These are phyloP conservation scores for Arthrobotrys sphaeroides DNA, from an alignment of 2,329 filamentous ascomycete species.

Conservation along the genomic window DNA sequence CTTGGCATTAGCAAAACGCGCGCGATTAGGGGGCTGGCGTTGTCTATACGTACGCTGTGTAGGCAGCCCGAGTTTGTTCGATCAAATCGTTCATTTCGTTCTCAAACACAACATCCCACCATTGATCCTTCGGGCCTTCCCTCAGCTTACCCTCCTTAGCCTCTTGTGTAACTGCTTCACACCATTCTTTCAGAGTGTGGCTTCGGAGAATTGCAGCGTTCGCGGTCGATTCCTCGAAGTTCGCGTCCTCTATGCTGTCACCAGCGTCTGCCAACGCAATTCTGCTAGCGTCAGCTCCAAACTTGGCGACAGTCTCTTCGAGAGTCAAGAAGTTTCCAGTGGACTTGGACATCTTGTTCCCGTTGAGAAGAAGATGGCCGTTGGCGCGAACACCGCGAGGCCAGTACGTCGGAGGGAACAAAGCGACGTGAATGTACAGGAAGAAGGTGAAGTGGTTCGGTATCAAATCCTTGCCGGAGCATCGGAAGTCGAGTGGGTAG, in stretches of 20 bases:
- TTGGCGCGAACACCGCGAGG: slow-evolving; percentile 86
- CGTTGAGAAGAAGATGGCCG: slow-evolving; percentile 92
- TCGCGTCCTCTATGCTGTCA: slow-evolving; percentile 92
- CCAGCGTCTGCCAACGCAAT: slow-evolving; percentile 94
- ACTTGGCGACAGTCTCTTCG: slow-evolving; percentile 85
- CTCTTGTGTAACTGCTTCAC: slow-evolving; percentile 81
- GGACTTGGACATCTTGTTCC: slow-evolving; percentile 98
- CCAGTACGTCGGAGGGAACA: slow-evolving; percentile 90
- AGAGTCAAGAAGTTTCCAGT: slow-evolving; percentile 97
- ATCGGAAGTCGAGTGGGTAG: slow-evolving; percentile 89
- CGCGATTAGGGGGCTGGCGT: neutral
- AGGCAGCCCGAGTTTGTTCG: slow-evolving; percentile 80
- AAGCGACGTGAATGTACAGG: slow-evolving; percentile 89
- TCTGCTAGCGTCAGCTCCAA: slow-evolving; percentile 89
- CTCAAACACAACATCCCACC: slow-evolving; percentile 88
- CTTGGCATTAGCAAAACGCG: slow-evolving; percentile 48
- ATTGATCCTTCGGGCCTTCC: slow-evolving; percentile 76
- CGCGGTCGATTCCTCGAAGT: slow-evolving; percentile 95
- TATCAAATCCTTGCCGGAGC: slow-evolving; percentile 91
- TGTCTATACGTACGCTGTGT: slow-evolving; percentile 70
- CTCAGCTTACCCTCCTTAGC: slow-evolving; percentile 71
- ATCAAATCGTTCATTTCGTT: slow-evolving; percentile 91
- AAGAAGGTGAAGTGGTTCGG: slow-evolving; percentile 96
- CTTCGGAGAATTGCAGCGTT: slow-evolving; percentile 89
- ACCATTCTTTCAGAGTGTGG: slow-evolving; percentile 85